A percentile compares a stretch with the other conserved stretches of the same genome.
Evolutionary conservation across 768 basidiomycete genomes (phyloP).

Genomic region (Postia placenta): DNA sequence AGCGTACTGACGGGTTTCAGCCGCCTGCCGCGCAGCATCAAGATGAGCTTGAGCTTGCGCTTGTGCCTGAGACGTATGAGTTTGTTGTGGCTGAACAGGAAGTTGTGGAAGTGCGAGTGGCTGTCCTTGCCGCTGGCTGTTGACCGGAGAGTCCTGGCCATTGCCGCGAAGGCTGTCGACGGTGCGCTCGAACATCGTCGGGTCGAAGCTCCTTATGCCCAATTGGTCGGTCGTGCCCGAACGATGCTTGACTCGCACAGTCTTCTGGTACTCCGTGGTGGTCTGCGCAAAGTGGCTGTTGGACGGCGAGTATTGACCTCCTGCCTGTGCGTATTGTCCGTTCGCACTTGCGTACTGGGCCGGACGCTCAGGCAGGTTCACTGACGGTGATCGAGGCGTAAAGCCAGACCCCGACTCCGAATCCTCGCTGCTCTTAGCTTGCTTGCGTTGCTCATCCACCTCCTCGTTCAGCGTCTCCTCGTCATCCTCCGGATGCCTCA

Average conservation of each 20-base stretch:
- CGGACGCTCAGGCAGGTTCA: slow-evolving; percentile 47
- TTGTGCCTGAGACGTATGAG: slow-evolving; percentile 3
- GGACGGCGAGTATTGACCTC: slow-evolving; percentile 18
- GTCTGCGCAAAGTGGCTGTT: slow-evolving; percentile 15
- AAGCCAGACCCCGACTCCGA: slow-evolving; percentile 27
- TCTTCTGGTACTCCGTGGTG: slow-evolving; percentile 26
- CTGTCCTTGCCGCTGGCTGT: slow-evolving; percentile 16
- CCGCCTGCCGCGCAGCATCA: slow-evolving; percentile 7
- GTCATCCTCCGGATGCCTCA: slow-evolving; percentile 37
- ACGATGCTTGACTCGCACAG: slow-evolving; percentile 43
- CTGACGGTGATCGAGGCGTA: slow-evolving; percentile 65
- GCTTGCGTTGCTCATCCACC: slow-evolving; percentile 31
- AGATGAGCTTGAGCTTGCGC: slow-evolving; percentile 5
- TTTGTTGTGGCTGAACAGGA: slow-evolving; percentile 6
- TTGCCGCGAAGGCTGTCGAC: slow-evolving; percentile 11
- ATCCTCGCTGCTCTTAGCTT: slow-evolving; percentile 22
- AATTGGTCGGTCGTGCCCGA: slow-evolving; percentile 58
- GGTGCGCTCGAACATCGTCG: slow-evolving; percentile 43
- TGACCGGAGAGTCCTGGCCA: slow-evolving; percentile 14
- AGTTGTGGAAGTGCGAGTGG: slow-evolving; percentile 5
- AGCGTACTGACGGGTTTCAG: slow-evolving; percentile 10
- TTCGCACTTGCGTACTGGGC: slow-evolving; percentile 18
- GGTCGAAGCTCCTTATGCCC: slow-evolving; percentile 53
- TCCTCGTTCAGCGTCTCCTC: slow-evolving; percentile 45
- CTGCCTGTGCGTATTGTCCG: slow-evolving; percentile 19